Conservation (phyloP, 2,329 filamentous ascomycete species). For the Hypoxylon sp. region DNA sequence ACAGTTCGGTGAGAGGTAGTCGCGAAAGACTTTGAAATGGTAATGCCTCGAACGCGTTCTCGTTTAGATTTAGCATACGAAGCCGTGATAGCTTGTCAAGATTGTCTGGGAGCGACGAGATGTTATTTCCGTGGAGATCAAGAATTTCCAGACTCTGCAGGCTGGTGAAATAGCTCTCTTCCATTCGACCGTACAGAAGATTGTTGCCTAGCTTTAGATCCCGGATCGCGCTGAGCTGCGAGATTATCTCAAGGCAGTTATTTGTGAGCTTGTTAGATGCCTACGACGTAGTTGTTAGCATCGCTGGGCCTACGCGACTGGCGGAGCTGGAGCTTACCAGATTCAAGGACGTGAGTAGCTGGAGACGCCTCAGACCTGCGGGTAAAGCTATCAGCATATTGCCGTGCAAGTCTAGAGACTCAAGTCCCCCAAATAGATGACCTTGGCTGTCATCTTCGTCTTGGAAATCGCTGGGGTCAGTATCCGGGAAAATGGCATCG, state of each 20-base stretch:
- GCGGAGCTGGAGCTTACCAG: slow-evolving; percentile 61
- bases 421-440: slow-evolving; percentile 82
- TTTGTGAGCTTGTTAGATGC: slow-evolving; percentile 83
- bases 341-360: slow-evolving; percentile 81
- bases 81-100: slow-evolving; percentile 74
- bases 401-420: slow-evolving; percentile 84
- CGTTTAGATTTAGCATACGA: slow-evolving; percentile 78
- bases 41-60: slow-evolving; percentile 77
- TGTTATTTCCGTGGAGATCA: slow-evolving; percentile 81
- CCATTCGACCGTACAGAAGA: slow-evolving; percentile 72
- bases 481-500: slow-evolving; percentile 81
- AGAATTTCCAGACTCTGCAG: slow-evolving; percentile 78
- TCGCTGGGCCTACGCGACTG: background rate
- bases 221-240: slow-evolving; percentile 74
- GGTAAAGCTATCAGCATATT: slow-evolving; percentile 79
- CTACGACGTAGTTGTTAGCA: slow-evolving; percentile 53
- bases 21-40: slow-evolving; percentile 73
- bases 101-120: slow-evolving; percentile 73
- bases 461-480: slow-evolving; percentile 61
- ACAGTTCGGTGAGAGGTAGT: slow-evolving; percentile 76
- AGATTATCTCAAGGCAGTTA: slow-evolving; percentile 74
- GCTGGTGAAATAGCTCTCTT: slow-evolving; percentile 65
- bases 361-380: slow-evolving; percentile 75
- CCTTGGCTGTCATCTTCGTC: slow-evolving; percentile 72
- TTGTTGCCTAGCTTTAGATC: slow-evolving; percentile 87